Percentiles rank a stretch among this genome's conserved stretches.
These are phyloP conservation scores for Tuber microsphaerosporum DNA, from an alignment of 495 filamentous ascomycete genomes.

Conservation along the genomic window DNA sequence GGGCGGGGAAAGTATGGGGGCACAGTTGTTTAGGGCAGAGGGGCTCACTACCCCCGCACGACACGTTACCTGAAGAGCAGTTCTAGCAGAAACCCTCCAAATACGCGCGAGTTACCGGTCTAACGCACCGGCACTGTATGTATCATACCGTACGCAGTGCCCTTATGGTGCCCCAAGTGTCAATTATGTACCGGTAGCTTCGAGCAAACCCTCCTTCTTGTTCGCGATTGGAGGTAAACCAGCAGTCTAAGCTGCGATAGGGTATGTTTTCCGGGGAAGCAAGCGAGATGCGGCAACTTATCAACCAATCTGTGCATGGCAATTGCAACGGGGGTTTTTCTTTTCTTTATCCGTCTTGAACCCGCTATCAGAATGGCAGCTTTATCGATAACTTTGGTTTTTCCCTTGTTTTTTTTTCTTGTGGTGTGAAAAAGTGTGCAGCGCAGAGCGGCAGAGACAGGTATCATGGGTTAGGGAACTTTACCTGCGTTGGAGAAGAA, in stretches of 20 bases:
- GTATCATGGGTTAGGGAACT: background rate
- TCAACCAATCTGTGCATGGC: background rate
- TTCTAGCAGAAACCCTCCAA: background rate
- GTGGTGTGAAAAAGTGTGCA: background rate
- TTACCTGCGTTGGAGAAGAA: background rate
- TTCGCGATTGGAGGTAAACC: background rate
- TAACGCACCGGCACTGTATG: background rate
- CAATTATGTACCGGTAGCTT: background rate
- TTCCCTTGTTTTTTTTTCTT: background rate
- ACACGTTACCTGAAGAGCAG: background rate
- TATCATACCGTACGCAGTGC: background rate
- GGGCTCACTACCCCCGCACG: background rate
- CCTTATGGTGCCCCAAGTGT: background rate
- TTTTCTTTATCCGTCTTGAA: background rate
- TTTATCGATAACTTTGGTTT: constrained; percentile 1
- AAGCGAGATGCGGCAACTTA: constrained; percentile 3
- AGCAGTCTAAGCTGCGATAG: background rate
- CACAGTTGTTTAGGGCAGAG: background rate
- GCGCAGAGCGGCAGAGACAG: background rate
- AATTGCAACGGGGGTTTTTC: background rate
- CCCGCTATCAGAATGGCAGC: background rate
- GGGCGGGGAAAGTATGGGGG: background rate
- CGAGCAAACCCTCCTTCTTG: background rate
- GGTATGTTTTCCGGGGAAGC: constrained; percentile 3
- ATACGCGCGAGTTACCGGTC: background rate